Conservation (phyloP, 1,284 basidiomycete genomes). For the Vanrija humicola region DNA sequence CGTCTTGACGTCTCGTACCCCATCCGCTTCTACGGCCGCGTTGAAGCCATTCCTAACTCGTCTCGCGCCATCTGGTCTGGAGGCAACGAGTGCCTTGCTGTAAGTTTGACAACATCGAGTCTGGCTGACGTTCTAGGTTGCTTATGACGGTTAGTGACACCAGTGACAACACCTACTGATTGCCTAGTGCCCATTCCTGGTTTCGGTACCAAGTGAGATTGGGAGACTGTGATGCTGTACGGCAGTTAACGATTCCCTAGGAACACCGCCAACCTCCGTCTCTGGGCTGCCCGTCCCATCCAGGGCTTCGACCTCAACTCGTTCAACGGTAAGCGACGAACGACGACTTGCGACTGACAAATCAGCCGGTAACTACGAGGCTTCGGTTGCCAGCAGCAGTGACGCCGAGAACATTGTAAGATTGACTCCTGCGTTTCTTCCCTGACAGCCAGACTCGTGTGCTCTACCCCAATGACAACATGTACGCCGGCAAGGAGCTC, state of each 20-base stretch:
- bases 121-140: conserved; percentile 48
- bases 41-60: conserved; percentile 64
- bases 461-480: conserved; percentile 59
- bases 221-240: background rate
- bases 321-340: conserved; percentile 64
- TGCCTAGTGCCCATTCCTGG: conserved; percentile 69
- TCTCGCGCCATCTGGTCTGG: conserved; percentile 72
- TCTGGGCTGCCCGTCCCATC: conserved; percentile 72
- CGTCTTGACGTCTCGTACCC: conserved; percentile 68
- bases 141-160: conserved; percentile 64
- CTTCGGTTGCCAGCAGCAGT: conserved; percentile 76
- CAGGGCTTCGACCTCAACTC: conserved; percentile 86
- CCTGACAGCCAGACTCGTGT: conserved; percentile 60
- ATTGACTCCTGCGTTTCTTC: no score
- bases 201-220: conserved; percentile 44
- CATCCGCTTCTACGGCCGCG: conserved; percentile 78
- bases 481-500: conserved; percentile 69
- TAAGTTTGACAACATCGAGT: background rate
- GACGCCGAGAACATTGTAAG: conserved; percentile 73
- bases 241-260: background rate
- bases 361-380: conserved; percentile 78
- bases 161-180: no score
- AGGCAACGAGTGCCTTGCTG: conserved; percentile 83
- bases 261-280: conserved; percentile 52
- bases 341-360: conserved; percentile 2